Conservation (phyloP, 495 filamentous ascomycete genomes). For the Viridothelium virens region DNA sequence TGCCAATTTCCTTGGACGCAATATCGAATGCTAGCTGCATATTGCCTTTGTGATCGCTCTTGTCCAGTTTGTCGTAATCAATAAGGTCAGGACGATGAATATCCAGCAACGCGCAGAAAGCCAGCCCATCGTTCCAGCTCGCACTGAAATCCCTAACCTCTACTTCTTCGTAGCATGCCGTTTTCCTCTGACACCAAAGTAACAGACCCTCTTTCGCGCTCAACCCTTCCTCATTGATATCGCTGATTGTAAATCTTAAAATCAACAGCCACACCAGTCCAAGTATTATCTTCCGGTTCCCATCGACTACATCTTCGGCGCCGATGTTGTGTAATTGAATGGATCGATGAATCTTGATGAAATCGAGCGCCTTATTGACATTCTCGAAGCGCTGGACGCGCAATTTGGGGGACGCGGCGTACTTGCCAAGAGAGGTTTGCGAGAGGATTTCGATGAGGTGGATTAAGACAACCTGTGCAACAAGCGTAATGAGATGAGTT, state of each 20-base stretch:
- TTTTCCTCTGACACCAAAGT: constrained; percentile 97
- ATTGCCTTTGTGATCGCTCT: constrained; percentile 89
- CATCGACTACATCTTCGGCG: constrained; percentile 96
- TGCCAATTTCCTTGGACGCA: constrained; percentile 91
- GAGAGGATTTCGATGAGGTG: constrained; percentile 94
- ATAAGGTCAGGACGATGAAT: constrained; percentile 96
- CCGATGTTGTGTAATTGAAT: constrained; percentile 99
- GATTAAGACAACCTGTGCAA: constrained; percentile 72
- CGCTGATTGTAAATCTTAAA: constrained; percentile 93
- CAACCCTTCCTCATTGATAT: constrained; percentile 97
- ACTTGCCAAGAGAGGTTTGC: constrained; percentile 86
- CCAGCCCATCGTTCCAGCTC: constrained; percentile 95
- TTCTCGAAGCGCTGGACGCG: constrained; percentile 98
- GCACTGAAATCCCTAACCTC: constrained; percentile 86
- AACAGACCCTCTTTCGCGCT: constrained; percentile 93
- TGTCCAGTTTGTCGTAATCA: constrained; percentile 89
- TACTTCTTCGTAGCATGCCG: constrained; percentile 94
- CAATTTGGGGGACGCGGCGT: constrained; percentile 89
- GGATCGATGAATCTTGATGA: constrained; percentile 68
- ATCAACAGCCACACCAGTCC: constrained; percentile 97
- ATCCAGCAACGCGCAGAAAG: constrained; percentile 92
- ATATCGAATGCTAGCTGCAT: constrained; percentile 97
- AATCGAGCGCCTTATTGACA: constrained; percentile 90
- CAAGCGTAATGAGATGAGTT: background rate
- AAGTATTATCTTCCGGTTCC: constrained; percentile 93